A percentile compares a stretch with the other conserved stretches of the same genome.
Evolutionary conservation across 164 flowering plant species (phyloP).

Genomic region (Magnolia officinalis): DNA sequence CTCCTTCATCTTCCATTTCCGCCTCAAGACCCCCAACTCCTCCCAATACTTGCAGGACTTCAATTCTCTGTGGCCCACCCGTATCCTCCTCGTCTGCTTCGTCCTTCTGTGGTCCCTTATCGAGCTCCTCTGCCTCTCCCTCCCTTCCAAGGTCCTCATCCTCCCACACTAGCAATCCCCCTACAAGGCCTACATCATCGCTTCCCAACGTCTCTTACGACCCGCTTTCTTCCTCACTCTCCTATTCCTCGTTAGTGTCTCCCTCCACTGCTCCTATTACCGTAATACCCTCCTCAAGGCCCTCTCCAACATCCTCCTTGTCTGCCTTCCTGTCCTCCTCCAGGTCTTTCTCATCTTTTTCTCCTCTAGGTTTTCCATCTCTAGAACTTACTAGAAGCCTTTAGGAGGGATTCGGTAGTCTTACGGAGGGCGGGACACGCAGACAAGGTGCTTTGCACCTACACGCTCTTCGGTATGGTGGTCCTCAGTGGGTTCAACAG

Average conservation of each 20-base stretch:
- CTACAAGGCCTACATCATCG: constrained; percentile 48
- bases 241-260: constrained; percentile 51
- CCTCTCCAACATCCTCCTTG: constrained; percentile 10
- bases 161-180: constrained; percentile 24
- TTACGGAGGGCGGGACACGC: background rate
- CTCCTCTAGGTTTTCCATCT: too few relatives aligned
- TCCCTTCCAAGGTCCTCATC: too few relatives aligned
- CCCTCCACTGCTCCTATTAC: constrained; percentile 25
- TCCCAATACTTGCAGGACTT: too few relatives aligned
- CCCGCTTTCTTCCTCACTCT: constrained; percentile 59
- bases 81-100: too few relatives aligned
- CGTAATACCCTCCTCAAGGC: constrained; percentile 11
- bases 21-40: too few relatives aligned
- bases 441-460: constrained; percentile 35
- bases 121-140: too few relatives aligned
- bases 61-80: too few relatives aligned
- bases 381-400: constrained; percentile 9
- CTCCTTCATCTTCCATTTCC: too few relatives aligned
- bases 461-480: constrained; percentile 41
- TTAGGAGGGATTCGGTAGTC: constrained; percentile 18
- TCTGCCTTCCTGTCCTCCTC: constrained; percentile 34
- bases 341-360: constrained; percentile 37
- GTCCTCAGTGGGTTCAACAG: constrained; percentile 40
- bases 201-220: constrained; percentile 55
- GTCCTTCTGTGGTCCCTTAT: too few relatives aligned